Conservation (phyloP, 2,329 filamentous ascomycete species). For the Zymoseptoria ardabiliae region DNA sequence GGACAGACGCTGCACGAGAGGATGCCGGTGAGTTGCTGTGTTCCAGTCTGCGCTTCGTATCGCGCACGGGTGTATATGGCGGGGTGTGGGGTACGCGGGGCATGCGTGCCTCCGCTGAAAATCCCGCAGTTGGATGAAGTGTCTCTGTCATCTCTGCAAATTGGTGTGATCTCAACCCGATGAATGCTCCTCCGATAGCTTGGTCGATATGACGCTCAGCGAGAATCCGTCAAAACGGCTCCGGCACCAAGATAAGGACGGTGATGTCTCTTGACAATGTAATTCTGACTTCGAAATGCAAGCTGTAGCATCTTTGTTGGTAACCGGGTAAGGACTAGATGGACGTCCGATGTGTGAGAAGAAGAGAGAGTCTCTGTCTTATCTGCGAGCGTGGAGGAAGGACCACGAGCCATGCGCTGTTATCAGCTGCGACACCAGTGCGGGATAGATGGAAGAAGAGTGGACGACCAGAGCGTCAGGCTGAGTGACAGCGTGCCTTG, state of each 20-base stretch:
- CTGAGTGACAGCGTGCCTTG: conserved; percentile 3
- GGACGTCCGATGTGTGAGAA: not conserved
- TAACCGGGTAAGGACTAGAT: conserved; percentile 1
- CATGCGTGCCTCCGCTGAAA: conserved; percentile 18
- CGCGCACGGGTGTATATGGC: conserved; percentile 23
- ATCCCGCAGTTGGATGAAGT: conserved; percentile 19
- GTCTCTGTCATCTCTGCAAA: conserved; percentile 16
- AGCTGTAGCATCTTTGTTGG: conserved; percentile 25
- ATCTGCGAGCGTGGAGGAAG: conserved; percentile 3
- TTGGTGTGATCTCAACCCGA: not conserved
- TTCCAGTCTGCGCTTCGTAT: conserved; percentile 18
- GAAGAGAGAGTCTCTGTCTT: not conserved
- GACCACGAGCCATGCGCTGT: conserved; percentile 5
- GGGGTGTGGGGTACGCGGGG: conserved; percentile 23
- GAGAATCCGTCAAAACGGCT: conserved; percentile 15
- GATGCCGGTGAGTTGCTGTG: conserved; percentile 28
- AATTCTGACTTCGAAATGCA: conserved; percentile 19
- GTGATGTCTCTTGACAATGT: conserved; percentile 27
- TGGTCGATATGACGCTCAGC: conserved; percentile 13
- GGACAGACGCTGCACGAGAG: conserved; percentile 24
- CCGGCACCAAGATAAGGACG: conserved; percentile 16
- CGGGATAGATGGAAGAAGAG: not conserved
- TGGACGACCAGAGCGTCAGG: not conserved
- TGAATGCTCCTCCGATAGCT: not conserved
- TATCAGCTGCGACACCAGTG: conserved; percentile 6